Evolutionary conservation across 305 asterid species (phyloP).

Genomic region (Nicotiana rustica): DNA sequence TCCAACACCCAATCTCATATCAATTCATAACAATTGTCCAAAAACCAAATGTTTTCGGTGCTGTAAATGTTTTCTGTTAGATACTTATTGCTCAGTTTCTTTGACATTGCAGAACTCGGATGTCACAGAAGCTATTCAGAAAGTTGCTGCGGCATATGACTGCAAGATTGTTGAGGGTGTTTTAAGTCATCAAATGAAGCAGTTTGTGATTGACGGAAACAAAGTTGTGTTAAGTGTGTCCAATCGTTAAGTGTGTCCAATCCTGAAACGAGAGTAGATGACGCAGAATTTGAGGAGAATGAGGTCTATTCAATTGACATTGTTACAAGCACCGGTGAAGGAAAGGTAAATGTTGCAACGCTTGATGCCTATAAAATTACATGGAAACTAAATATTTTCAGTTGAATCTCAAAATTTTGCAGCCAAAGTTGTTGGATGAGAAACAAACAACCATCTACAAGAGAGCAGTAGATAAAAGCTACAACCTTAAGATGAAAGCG

Average conservation of each 20-base stretch:
- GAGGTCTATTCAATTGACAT: slow-evolving; percentile 35
- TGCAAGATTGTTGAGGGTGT: slow-evolving; percentile 60
- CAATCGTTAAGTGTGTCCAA: slow-evolving; percentile 64
- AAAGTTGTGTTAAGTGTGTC: slow-evolving; percentile 76
- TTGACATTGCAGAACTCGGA: slow-evolving; percentile 31
- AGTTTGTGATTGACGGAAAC: slow-evolving; percentile 93
- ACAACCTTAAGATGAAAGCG: slow-evolving; percentile 55
- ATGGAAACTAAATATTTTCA: neutral
- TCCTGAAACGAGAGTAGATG: slow-evolving; percentile 66
- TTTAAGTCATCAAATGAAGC: slow-evolving; percentile 95
- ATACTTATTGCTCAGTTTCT: slow-evolving; percentile 14
- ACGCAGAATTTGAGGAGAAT: slow-evolving; percentile 33
- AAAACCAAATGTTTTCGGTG: neutral
- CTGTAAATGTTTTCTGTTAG: neutral
- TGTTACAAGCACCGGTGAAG: slow-evolving; percentile 81
- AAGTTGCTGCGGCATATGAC: slow-evolving; percentile 35
- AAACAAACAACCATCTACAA: slow-evolving; percentile 56
- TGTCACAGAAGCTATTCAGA: slow-evolving; percentile 36
- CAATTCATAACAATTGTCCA: neutral
- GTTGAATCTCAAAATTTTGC: slow-evolving; percentile 25
- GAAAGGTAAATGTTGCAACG: slow-evolving; percentile 50
- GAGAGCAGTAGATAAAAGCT: slow-evolving; percentile 57
- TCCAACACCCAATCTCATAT: neutral
- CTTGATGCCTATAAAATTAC: neutral
- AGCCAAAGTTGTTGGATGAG: slow-evolving; percentile 59